Evolutionary conservation across 768 basidiomycete genomes (phyloP).

Genomic region (Podaxis sp.): DNA sequence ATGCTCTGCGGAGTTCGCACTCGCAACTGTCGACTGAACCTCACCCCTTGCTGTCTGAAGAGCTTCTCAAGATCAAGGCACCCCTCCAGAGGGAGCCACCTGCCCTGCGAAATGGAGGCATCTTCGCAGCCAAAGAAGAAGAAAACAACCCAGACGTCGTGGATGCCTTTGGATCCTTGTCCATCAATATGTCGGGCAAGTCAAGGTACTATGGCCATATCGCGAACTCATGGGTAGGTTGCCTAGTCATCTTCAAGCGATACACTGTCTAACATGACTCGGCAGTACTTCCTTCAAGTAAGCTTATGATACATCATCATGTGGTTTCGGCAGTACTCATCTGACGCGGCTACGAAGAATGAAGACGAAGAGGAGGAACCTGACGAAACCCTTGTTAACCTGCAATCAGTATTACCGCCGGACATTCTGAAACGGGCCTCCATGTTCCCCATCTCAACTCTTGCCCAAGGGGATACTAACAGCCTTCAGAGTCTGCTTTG

Average conservation of each 20-base stretch:
- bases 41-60: constrained; percentile 71
- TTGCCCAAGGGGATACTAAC: constrained; percentile 41
- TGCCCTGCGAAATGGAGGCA: constrained; percentile 36
- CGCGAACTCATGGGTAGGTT: constrained; percentile 73
- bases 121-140: constrained; percentile 53
- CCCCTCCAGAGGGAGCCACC: constrained; percentile 71
- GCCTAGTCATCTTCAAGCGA: constrained; percentile 14
- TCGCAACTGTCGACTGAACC: constrained; percentile 53
- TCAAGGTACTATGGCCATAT: constrained; percentile 77
- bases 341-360: constrained; percentile 41
- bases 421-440: constrained; percentile 66
- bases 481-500: constrained; percentile 60
- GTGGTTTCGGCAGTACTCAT: constrained; percentile 37
- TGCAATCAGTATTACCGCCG: constrained; percentile 57
- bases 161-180: constrained; percentile 80
- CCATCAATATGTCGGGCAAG: constrained; percentile 68
- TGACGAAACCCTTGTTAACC: constrained; percentile 42
- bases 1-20: constrained; percentile 63
- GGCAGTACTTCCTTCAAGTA: constrained; percentile 75
- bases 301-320: constrained; percentile 18
- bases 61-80: constrained; percentile 73
- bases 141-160: constrained; percentile 67
- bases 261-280: constrained; percentile 14
- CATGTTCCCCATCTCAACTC: constrained; percentile 59
- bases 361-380: constrained; percentile 51